A percentile compares a stretch with the other conserved stretches of the same genome.
phyloP scores from a whole-genome alignment of 805 yeast species.

The Yarrowia deformans region DNA sequence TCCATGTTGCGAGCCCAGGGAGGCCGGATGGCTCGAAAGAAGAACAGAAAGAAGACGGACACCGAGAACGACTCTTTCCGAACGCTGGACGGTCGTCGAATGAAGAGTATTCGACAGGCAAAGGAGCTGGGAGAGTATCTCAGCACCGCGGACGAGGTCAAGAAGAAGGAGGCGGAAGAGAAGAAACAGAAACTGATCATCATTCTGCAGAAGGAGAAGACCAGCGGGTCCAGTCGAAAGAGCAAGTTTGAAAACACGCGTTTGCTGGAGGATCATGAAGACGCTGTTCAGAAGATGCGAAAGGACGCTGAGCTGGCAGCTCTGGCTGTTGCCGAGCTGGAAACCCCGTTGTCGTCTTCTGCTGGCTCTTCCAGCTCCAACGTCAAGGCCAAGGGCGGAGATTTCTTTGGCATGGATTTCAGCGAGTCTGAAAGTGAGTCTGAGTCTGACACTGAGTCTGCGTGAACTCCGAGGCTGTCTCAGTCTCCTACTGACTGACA shows the following conservation, averaged over 20 bases:
- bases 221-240: constrained; percentile 43
- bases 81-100: constrained; percentile 54
- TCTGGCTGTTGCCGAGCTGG: background rate
- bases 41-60: constrained; percentile 44
- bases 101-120: constrained; percentile 52
- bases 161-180: constrained; percentile 44
- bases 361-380: constrained; percentile 18
- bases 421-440: constrained; percentile 32
- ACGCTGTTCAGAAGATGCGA: constrained; percentile 44
- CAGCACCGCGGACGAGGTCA: constrained; percentile 41
- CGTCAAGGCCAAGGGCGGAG: constrained; percentile 29
- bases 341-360: constrained; percentile 8
- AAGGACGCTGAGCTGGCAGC: constrained; percentile 51
- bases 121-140: constrained; percentile 51
- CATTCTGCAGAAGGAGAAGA: constrained; percentile 46
- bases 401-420: constrained; percentile 30
- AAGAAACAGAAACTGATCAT: constrained; percentile 53
- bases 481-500: background rate
- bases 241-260: constrained; percentile 52
- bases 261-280: constrained; percentile 54
- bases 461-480: background rate
- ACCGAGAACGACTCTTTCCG: constrained; percentile 51
- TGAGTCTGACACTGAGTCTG: background rate
- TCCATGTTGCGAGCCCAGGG: constrained; percentile 54
- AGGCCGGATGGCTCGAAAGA: constrained; percentile 50